Evolutionary conservation across 2,329 filamentous ascomycete species (phyloP).

Genomic region (Domatiomyces globalis): DNA sequence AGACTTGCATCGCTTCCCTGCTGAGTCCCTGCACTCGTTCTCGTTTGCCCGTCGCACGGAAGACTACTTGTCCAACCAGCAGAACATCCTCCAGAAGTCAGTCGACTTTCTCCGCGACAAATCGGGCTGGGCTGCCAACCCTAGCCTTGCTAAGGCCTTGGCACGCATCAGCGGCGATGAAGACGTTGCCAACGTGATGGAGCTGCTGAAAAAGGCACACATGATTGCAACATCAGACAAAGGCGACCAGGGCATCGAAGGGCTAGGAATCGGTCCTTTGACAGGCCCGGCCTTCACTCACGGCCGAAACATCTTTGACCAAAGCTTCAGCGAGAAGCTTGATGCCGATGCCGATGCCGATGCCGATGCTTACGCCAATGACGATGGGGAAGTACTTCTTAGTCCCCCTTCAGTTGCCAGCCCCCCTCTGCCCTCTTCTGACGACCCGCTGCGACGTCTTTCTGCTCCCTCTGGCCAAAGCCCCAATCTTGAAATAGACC

Average conservation of each 20-base stretch:
- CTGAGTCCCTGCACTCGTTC: constrained; percentile 93
- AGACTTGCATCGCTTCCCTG: constrained; percentile 82
- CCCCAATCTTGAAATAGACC: constrained; percentile 10
- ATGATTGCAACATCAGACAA: constrained; percentile 46
- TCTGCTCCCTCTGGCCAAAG: constrained; percentile 1
- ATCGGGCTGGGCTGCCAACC: constrained; percentile 62
- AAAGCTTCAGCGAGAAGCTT: constrained; percentile 49
- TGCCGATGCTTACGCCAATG: not conserved
- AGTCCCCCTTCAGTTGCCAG: not conserved
- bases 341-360: constrained; percentile 11
- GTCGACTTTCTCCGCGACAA: constrained; percentile 95
- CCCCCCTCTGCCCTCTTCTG: not conserved
- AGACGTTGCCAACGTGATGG: constrained; percentile 81
- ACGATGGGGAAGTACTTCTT: constrained; percentile 4
- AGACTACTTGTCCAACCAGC: constrained; percentile 77
- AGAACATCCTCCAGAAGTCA: constrained; percentile 83
- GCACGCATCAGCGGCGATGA: constrained; percentile 68
- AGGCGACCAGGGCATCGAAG: not conserved
- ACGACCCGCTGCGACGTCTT: not conserved
- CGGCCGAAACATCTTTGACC: constrained; percentile 71
- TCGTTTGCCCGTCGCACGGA: constrained; percentile 94
- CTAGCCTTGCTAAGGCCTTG: constrained; percentile 68
- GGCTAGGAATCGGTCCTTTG: constrained; percentile 45
- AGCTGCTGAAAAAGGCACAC: constrained; percentile 69
- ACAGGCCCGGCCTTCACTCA: constrained; percentile 65